Conservation (phyloP, 2,329 filamentous ascomycete genomes). For the Nemania diffusa region DNA sequence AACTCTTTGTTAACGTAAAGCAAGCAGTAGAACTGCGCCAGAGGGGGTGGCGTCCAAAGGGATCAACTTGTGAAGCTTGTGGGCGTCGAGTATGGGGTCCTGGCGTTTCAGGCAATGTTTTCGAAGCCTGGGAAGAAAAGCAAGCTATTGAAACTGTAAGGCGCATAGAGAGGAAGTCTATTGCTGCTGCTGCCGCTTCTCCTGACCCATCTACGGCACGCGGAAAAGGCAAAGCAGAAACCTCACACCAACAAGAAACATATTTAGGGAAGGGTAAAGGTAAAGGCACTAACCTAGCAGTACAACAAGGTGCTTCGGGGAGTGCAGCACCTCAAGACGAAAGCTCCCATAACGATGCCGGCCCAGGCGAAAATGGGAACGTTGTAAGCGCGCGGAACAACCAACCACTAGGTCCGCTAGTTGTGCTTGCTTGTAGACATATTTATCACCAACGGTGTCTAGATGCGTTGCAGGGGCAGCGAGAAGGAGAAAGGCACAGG, state of each 20-base stretch:
- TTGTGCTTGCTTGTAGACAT: constrained; percentile 76
- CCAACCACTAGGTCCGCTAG: constrained; percentile 69
- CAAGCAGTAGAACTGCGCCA: constrained; percentile 79
- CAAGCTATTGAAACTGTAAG: constrained; percentile 60
- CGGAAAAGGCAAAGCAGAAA: constrained; percentile 51
- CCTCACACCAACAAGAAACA: constrained; percentile 43
- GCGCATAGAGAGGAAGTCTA: constrained; percentile 57
- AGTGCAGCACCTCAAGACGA: constrained; percentile 23
- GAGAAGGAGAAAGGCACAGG: constrained; percentile 56
- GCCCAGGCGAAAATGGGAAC: constrained; percentile 53
- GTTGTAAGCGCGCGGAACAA: constrained; percentile 50
- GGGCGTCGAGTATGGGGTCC: constrained; percentile 87
- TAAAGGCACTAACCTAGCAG: constrained; percentile 59
- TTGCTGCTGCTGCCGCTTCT: constrained; percentile 36
- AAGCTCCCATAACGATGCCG: constrained; percentile 44
- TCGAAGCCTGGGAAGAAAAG: constrained; percentile 81
- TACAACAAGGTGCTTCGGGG: constrained; percentile 23
- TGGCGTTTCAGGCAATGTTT: constrained; percentile 79
- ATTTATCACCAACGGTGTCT: constrained; percentile 76
- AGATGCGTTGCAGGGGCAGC: constrained; percentile 70
- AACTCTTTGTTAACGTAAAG: constrained; percentile 84
- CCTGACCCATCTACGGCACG: constrained; percentile 32
- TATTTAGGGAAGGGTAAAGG: constrained; percentile 59
- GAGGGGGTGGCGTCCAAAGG: constrained; percentile 87
- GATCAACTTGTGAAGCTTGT: constrained; percentile 89